Base-by-base conservation (phyloP, 306 rosid genomes). In the Alnus glutinosa region DNA sequence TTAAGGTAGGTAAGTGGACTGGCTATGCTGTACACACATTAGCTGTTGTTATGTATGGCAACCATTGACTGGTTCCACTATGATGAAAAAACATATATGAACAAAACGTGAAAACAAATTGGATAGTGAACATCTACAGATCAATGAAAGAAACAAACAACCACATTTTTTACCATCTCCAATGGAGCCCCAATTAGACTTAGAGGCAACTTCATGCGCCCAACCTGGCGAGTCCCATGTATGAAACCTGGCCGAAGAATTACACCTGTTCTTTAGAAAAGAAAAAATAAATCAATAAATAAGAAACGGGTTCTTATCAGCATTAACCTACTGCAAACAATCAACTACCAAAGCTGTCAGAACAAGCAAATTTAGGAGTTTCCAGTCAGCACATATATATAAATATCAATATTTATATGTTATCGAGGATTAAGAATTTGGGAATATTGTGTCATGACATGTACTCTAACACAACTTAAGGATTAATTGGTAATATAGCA, bases 191-290 rank as follows among this genome's bases (percentile, higher is more conserved):
- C 74, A 39, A 70, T 47, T 15, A 70, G 7, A 70, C 71, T 39
- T 4, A 67, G 49, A 32, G 74, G 39, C 55, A 70, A 48, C 55
- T 70, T 70, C 51, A 70, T 46, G 55, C 74, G 1, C 55, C 74
- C 54, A 19, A 70, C 55, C 14, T 10, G 51, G 74, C 55, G 57
- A 47, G 74, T 47, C 37, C 57, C 74, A 47, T 47, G n/a, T 23
- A 47, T 70, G 51, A 70, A 70, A 39, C 74, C 74, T 18, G 74
- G 74, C 51, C 74, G 19, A 70, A 70, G 57, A 46, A 70, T 70
- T 70, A 70, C 55, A 70, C 57, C 74, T 70, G 39, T 18, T 67
- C 42, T 61, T 61, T 3, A 30, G 7, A 18, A 63, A 5, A 30
- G 23, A 63, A 42, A 1, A 15, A 7, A 4, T 1, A 9, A n/a